These are phyloP conservation scores for Senna siamea DNA, from an alignment of 306 rosid species.

Conservation along the genomic window DNA sequence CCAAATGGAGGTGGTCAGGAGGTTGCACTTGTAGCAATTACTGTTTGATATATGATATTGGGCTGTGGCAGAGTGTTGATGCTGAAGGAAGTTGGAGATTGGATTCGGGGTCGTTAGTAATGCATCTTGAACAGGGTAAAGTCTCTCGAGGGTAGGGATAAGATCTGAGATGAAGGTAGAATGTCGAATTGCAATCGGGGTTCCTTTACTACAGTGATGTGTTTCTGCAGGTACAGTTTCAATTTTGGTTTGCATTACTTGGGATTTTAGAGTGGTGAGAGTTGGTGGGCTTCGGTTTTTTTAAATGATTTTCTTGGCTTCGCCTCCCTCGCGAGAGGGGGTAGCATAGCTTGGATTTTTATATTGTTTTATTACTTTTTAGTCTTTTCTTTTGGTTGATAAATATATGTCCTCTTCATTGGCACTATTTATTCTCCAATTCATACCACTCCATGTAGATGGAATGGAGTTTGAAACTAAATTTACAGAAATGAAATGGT, in stretches of 20 bases:
- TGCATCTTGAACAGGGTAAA: slow-evolving; percentile 35
- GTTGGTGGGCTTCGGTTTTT: slow-evolving; percentile 50
- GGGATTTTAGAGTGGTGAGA: slow-evolving; percentile 27
- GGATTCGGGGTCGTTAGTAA: slow-evolving; percentile 47
- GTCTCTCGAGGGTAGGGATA: slow-evolving; percentile 43
- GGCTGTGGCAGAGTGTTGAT: slow-evolving; percentile 35
- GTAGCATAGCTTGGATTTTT: slow-evolving; percentile 39
- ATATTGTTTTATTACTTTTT: slow-evolving; percentile 27
- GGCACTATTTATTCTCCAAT: slow-evolving; percentile 55
- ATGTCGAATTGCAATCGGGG: slow-evolving; percentile 45
- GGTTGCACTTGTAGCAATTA: slow-evolving; percentile 37
- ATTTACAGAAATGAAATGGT: slow-evolving; percentile 29
- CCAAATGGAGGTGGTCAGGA: slow-evolving; percentile 42
- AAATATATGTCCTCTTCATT: slow-evolving; percentile 47
- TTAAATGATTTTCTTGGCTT: slow-evolving; percentile 40
- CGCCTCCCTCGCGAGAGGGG: slow-evolving; percentile 34
- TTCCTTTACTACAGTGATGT: slow-evolving; percentile 34
- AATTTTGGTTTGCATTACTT: slow-evolving; percentile 49
- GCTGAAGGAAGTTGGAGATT: slow-evolving; percentile 36
- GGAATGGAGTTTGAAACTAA: slow-evolving; percentile 26
- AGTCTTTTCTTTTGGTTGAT: slow-evolving; percentile 29
- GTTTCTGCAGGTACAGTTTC: slow-evolving; percentile 58
- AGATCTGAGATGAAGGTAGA: slow-evolving; percentile 65
- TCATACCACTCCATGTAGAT: slow-evolving; percentile 13
- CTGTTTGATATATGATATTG: slow-evolving; percentile 40